These are phyloP conservation scores for Fremontodendron californicum DNA, from an alignment of 345 rosid genomes.

Conservation along the genomic window DNA sequence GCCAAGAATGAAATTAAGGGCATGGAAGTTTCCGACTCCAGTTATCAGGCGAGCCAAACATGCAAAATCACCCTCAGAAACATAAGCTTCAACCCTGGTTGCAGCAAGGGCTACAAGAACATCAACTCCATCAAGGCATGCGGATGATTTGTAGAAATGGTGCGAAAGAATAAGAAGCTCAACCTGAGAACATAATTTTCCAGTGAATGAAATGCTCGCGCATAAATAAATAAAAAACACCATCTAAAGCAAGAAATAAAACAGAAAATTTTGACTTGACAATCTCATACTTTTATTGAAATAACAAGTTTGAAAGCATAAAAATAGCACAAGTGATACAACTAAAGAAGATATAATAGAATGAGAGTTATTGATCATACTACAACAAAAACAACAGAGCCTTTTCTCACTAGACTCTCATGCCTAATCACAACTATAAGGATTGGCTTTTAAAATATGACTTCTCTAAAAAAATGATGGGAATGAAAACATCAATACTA, in stretches of 20 bases:
- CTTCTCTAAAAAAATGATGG: neutral
- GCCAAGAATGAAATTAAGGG: constrained; percentile 89
- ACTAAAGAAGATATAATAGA: neutral
- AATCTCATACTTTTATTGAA: neutral
- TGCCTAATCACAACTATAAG: neutral
- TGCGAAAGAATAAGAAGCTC: constrained; percentile 96
- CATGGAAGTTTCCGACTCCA: constrained; percentile 94
- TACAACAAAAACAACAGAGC: neutral
- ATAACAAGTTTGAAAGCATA: neutral
- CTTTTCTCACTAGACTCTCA: neutral
- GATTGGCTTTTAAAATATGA: neutral
- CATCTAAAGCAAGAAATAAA: neutral
- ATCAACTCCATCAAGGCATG: constrained; percentile 99
- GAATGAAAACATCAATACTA: neutral
- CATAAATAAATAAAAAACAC: constrained; percentile 4
- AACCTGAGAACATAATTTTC: constrained; percentile 49
- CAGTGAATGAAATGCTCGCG: neutral
- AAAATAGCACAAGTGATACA: neutral
- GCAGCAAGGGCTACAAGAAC: constrained; percentile 98
- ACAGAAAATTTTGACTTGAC: neutral
- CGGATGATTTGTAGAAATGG: constrained; percentile 96
- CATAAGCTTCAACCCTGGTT: constrained; percentile 92
- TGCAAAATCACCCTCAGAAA: constrained; percentile 86
- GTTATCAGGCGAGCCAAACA: constrained; percentile 95
- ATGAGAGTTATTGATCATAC: neutral